Evolutionary conservation across 169 alveolate species (phyloP).

Genomic region (Plasmodium gallinaceum): DNA sequence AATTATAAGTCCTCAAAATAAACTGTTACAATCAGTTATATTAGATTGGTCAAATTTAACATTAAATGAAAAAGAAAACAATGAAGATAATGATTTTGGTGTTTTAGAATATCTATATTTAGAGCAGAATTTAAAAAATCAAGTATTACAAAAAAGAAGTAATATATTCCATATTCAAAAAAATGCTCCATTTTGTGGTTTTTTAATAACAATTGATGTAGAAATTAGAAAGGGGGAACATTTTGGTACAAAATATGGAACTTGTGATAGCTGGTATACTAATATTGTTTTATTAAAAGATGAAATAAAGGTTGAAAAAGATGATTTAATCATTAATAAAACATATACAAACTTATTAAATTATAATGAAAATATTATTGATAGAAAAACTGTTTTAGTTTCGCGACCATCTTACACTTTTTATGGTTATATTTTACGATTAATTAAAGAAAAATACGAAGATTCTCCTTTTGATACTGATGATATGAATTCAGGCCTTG

Average conservation of each 20-base stretch:
- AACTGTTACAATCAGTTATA: constrained; percentile 85
- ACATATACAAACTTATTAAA: constrained; percentile 82
- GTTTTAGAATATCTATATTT: constrained; percentile 78
- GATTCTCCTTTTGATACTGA: constrained; percentile 9
- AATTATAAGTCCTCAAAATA: constrained; percentile 84
- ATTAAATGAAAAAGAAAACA: constrained; percentile 25
- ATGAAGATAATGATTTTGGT: constrained; percentile 41
- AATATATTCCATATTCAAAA: constrained; percentile 76
- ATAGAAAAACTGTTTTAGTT: constrained; percentile 80
- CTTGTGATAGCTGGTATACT: constrained; percentile 87
- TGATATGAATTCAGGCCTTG: not conserved
- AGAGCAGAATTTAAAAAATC: constrained; percentile 83
- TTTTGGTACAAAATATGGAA: constrained; percentile 87
- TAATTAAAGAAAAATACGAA: not conserved
- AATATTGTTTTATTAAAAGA: constrained; percentile 82
- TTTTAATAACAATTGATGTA: constrained; percentile 88
- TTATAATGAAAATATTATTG: constrained; percentile 78
- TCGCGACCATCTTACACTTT: constrained; percentile 85
- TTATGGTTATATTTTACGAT: constrained; percentile 71
- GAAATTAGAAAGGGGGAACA: constrained; percentile 90
- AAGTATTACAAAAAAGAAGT: constrained; percentile 84
- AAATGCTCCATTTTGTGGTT: constrained; percentile 86
- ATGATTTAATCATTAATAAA: constrained; percentile 80
- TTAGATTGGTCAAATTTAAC: constrained; percentile 64
- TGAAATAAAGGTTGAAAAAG: constrained; percentile 79